Base-by-base conservation (phyloP, 257 asterid genomes). In the Przewalskia tangutica region DNA sequence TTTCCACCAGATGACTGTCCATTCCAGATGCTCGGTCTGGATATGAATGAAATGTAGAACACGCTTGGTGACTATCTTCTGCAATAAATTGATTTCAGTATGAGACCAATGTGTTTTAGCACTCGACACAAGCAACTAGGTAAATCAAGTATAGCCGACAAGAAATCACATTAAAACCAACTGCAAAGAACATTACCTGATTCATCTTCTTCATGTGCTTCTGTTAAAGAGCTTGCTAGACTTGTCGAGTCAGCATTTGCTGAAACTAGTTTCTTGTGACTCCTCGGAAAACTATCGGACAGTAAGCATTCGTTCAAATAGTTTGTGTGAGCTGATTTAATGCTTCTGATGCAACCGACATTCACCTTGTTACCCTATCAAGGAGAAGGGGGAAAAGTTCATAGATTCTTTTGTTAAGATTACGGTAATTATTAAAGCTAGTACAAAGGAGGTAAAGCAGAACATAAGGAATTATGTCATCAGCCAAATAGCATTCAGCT, bases 161-260 rank as follows among this genome's bases (percentile, higher is more conserved):
- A 63, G 65, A 38, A 55, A 50, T 18, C 50, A 62, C 62, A 44
- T 44, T 44, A 13, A 60, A 40, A 12, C 48, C 27, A 55, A 83
- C 46, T 17, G 42, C 75, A 83, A 71, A 50, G 17, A 85, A 67
- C 34, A 73, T 60, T 92, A 95, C 99, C 97, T 63, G 92, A 92
- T 86, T 93, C 99, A 81, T 88, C 92, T 87, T 91, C 97, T 88
- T 92, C 98, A 84, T 89, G 90, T 84, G 98, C 89, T 62, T 97
- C 91, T 14, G 94, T 87, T 83, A 95, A 87, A 70, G 97, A 91
- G 92, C 99, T 95, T 66, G 95, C 90, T 78, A 98, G 97, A 85
- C 98, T 93, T 46, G 94, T 84, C 18, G 88, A 85, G 80, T 87
- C 89, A 54, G 89, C 76, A 65, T 85, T 84, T 36, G 88, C 76